phyloP scores from a whole-genome alignment of 352 stramenopile genomes.

The Blastocystis sp. region DNA sequence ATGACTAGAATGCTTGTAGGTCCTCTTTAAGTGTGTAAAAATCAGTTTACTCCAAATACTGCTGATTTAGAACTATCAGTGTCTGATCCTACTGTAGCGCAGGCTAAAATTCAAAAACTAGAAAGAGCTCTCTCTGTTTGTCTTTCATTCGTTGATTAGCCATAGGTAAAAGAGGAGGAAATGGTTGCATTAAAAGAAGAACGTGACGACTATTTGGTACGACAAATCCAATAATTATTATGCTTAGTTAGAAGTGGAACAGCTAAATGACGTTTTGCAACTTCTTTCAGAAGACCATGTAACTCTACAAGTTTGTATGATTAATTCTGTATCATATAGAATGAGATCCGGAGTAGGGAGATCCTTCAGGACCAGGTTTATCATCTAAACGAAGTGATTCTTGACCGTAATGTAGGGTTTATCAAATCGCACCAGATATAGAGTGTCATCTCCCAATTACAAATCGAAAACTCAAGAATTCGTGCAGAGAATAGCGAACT shows the following conservation, averaged over 20 bases:
- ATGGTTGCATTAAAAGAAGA: neutral
- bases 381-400: neutral
- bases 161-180: constrained; percentile 11
- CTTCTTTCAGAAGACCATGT: neutral
- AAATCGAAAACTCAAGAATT: constrained; percentile 33
- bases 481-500: neutral
- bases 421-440: neutral
- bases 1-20: neutral
- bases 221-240: neutral
- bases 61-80: neutral
- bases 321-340: neutral
- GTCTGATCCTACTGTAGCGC: neutral
- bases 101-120: neutral
- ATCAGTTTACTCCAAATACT: neutral
- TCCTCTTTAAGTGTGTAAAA: neutral
- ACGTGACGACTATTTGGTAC: neutral
- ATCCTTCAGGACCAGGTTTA: neutral
- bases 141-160: neutral
- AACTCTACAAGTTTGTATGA: neutral
- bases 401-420: neutral
- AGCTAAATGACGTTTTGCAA: constrained; percentile 9
- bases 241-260: neutral
- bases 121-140: neutral
- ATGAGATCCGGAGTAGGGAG: neutral
- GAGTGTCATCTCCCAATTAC: constrained; percentile 17